A percentile compares a stretch with the other conserved stretches of the same genome.
Conservation (phyloP, 2,329 filamentous ascomycete species). For the Arachnomyces sp. region DNA sequence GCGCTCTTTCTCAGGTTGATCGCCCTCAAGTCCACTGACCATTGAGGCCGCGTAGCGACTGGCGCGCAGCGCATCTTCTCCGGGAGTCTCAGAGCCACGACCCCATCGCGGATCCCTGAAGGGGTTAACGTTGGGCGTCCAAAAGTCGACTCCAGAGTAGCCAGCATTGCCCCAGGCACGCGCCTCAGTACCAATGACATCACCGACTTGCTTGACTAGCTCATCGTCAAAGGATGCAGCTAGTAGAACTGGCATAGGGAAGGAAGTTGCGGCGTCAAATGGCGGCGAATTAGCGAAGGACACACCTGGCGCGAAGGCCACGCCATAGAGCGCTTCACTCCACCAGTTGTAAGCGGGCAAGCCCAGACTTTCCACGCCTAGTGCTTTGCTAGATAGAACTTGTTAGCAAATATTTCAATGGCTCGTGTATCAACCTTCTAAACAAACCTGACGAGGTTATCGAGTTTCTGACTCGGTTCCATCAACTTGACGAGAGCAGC, state of each 20-base stretch:
- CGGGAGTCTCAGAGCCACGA: slow-evolving; percentile 49
- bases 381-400: slow-evolving; percentile 20
- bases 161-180: slow-evolving; percentile 53
- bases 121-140: slow-evolving; percentile 59
- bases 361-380: slow-evolving; percentile 45
- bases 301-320: slow-evolving; percentile 40
- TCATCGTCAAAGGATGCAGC: slow-evolving; percentile 54
- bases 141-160: slow-evolving; percentile 35
- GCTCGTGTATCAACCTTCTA: not conserved
- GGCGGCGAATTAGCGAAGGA: slow-evolving; percentile 37
- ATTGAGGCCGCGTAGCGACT: slow-evolving; percentile 41
- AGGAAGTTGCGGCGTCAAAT: slow-evolving; percentile 51
- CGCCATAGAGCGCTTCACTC: slow-evolving; percentile 49
- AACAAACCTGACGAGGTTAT: slow-evolving; percentile 31
- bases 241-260: slow-evolving; percentile 52
- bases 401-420: not conserved
- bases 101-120: slow-evolving; percentile 56
- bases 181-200: slow-evolving; percentile 45
- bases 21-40: slow-evolving; percentile 43
- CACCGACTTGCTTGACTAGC: slow-evolving; percentile 46
- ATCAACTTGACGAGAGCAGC: slow-evolving; percentile 42
- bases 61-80: slow-evolving; percentile 46
- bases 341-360: slow-evolving; percentile 51
- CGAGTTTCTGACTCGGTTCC: slow-evolving; percentile 44
- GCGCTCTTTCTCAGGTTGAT: slow-evolving; percentile 18